Evolutionary conservation across 371 early-diverging fungal species (phyloP), one percentile per base, ranked within the genome.

Genomic region (Mortierella sp.): DNA sequence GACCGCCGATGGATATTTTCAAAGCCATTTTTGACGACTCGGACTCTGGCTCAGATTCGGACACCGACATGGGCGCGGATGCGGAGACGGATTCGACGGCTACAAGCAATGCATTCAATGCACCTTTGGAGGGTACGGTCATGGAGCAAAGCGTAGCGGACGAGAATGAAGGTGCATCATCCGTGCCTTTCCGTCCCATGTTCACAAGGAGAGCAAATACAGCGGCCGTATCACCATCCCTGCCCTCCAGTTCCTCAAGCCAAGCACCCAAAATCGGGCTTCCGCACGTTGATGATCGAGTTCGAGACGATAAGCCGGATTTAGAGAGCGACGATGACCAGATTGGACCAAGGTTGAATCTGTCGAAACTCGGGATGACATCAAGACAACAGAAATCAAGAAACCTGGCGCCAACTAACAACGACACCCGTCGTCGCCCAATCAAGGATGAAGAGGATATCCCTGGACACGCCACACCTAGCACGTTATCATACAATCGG

Each of bases 1-100:
- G 95, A 72, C 96, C 96, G 2, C 88, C 95, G 0, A 95, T 96
- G 94, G 96, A 96, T 83, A 93, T 96, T n/a, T 96, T 96, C 76
- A 94, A 95, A 77, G 95, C 95, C 11, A 96, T 96, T 71, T 96
- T 96, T 88, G 96, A 94, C 44, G 91, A 94, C 48, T 92, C 93
- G 31, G 94, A 94, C 47, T 84, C 88, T 19, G 92, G 92, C 74
- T 90, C 91, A 0, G 93, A 92, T 26, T 73, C 74, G 19, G 85
- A 74, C 13, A 54, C 24, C 13, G 90, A 90, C 34, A 90, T 24
- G 75, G 70, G 63, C 16, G 57, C 65, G 11, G 72, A 70, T 55
- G 54, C 63, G 11, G 47, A 31, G 14, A 44, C 13, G 50, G 34
- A 47, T 2, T 42, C 42, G 28, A 70, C 47, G 47, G n/a, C 34